Conservation (phyloP, 306 rosid species). For the Cicer judaicum region DNA sequence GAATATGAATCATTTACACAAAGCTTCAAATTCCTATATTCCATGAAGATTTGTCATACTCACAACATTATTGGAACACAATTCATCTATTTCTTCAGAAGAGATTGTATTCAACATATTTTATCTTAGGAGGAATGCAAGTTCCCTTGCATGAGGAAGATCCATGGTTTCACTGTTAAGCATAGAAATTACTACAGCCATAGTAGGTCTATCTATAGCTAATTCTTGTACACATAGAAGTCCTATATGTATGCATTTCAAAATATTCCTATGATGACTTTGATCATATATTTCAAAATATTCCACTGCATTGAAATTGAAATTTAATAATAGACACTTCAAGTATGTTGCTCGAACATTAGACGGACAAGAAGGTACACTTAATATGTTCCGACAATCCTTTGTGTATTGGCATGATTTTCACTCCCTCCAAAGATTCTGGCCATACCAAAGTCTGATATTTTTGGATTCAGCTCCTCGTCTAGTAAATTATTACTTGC, state of each 20-base stretch:
- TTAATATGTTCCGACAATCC: constrained; percentile 47
- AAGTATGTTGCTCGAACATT: background rate
- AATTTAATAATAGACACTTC: background rate
- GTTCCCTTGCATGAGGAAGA: constrained; percentile 42
- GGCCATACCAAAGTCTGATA: constrained; percentile 50
- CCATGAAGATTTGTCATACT: constrained; percentile 5
- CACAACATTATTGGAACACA: background rate
- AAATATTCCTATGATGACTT: background rate
- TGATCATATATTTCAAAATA: constrained; percentile 7
- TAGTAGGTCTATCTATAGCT: constrained; percentile 33
- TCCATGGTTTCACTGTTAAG: constrained; percentile 39
- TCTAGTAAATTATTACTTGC: constrained; percentile 42
- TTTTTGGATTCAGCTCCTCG: constrained; percentile 39
- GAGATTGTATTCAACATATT: background rate
- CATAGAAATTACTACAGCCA: constrained; percentile 45
- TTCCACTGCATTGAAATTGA: constrained; percentile 42
- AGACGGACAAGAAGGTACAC: background rate
- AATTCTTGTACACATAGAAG: constrained; percentile 50
- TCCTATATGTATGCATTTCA: constrained; percentile 44
- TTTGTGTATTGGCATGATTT: constrained; percentile 36
- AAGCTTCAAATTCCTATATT: background rate
- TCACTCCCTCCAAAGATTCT: constrained; percentile 47
- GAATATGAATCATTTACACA: background rate
- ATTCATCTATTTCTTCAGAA: background rate
- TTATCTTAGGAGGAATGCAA: constrained; percentile 37